Conservation (phyloP, 306 rosid genomes). For the Psophocarpus tetragonolobus region DNA sequence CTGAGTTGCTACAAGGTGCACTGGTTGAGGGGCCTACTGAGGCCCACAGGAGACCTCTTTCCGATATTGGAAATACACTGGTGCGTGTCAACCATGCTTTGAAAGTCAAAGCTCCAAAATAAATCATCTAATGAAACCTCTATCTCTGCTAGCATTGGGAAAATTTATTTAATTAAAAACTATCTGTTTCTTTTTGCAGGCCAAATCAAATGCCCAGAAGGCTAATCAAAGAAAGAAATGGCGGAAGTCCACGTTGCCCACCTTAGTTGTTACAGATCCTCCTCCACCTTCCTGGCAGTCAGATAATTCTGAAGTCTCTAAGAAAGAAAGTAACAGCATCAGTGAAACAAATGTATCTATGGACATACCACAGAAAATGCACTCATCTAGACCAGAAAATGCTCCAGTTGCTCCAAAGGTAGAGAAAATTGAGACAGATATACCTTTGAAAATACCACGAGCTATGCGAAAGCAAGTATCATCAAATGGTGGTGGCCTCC, state of each 20-base stretch:
- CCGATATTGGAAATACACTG: constrained; percentile 87
- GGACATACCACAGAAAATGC: constrained; percentile 32
- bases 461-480: constrained; percentile 71
- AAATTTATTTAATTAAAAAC: neutral
- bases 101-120: no score
- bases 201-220: constrained; percentile 66
- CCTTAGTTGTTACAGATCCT: constrained; percentile 66
- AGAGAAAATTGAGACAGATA: constrained; percentile 43
- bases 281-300: constrained; percentile 59
- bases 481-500: constrained; percentile 43
- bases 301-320: constrained; percentile 40
- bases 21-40: constrained; percentile 57
- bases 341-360: constrained; percentile 19
- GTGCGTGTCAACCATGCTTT: constrained; percentile 32
- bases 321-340: constrained; percentile 27
- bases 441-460: constrained; percentile 72
- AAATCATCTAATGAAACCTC: neutral
- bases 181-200: constrained; percentile 43
- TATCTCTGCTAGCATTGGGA: neutral
- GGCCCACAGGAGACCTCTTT: constrained; percentile 69
- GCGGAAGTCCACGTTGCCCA: constrained; percentile 60
- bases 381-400: constrained; percentile 28
- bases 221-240: constrained; percentile 79
- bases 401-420: constrained; percentile 37
- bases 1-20: constrained; percentile 83